Percentiles rank a stretch among this genome's conserved stretches.
phyloP scores from a whole-genome alignment of 139 green algal genomes.

The Micractinium sp. region DNA sequence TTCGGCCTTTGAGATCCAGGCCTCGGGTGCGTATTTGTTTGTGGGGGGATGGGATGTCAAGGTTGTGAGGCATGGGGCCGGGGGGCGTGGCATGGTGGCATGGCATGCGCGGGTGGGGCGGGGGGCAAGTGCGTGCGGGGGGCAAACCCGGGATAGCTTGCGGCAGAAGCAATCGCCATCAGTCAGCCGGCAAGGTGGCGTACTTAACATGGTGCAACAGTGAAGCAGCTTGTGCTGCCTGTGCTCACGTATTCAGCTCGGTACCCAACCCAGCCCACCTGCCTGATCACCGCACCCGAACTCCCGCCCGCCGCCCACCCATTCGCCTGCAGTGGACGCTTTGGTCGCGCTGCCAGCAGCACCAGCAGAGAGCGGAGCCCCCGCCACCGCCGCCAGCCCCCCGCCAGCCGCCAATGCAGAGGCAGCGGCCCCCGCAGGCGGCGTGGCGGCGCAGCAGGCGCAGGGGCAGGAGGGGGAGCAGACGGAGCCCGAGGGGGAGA shows the following conservation, averaged over 20 bases:
- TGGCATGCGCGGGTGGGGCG: neutral
- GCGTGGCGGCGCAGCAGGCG: neutral
- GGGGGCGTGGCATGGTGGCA: too few species aligned
- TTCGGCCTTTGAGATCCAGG: slow-evolving; percentile 51
- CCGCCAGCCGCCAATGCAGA: neutral
- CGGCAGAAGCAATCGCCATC: too few species aligned
- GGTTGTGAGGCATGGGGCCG: neutral
- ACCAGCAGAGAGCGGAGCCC: neutral
- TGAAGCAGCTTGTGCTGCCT: too few species aligned
- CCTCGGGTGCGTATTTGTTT: slow-evolving; percentile 20
- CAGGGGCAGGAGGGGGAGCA: neutral
- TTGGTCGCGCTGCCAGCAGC: neutral
- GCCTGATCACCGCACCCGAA: too few species aligned
- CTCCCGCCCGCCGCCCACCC: too few species aligned
- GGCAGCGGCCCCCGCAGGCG: neutral
- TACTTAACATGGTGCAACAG: too few species aligned
- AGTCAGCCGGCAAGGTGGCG: too few species aligned
- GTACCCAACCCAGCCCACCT: too few species aligned
- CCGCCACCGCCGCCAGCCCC: neutral
- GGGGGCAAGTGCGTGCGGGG: neutral
- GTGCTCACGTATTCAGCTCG: too few species aligned
- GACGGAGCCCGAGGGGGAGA: neutral
- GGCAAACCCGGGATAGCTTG: too few species aligned
- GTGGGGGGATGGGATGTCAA: neutral
- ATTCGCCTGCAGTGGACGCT: slow-evolving; percentile 20